A percentile compares a stretch with the other conserved stretches of the same genome.
These are phyloP conservation scores for Thalia dealbata DNA, from an alignment of 176 grass and related monocot genomes.

Conservation along the genomic window DNA sequence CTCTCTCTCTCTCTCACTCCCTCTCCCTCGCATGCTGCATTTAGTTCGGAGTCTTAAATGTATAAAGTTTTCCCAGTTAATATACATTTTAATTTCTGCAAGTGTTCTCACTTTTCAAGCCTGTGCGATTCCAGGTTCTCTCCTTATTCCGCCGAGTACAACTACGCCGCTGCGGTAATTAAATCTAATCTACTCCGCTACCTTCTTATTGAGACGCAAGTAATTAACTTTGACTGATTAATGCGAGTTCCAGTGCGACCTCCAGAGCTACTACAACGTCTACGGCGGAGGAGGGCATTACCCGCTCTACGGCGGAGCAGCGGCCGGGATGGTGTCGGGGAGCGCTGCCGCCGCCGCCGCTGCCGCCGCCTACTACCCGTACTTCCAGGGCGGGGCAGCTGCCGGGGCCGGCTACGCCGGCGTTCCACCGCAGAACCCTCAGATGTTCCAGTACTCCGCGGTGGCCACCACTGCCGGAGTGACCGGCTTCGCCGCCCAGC, in stretches of 20 bases:
- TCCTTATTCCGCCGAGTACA: constrained; percentile 19
- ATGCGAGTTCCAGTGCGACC: not conserved
- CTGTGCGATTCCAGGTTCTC: constrained; percentile 17
- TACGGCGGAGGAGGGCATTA: constrained; percentile 18
- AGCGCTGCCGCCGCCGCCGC: constrained; percentile 3
- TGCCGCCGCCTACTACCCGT: constrained; percentile 19
- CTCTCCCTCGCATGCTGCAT: constrained; percentile 4
- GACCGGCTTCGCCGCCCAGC: constrained; percentile 5
- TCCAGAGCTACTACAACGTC: constrained; percentile 22
- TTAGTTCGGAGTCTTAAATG: not conserved
- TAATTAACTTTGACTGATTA: not conserved
- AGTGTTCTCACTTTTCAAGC: not conserved
- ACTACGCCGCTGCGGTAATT: constrained; percentile 13
- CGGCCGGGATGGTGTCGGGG: not conserved
- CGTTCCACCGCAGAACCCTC: not conserved
- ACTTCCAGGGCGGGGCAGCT: constrained; percentile 12
- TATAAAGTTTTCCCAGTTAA: too few relatives aligned
- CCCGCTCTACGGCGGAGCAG: constrained; percentile 17
- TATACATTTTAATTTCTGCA: too few relatives aligned
- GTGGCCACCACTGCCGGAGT: constrained; percentile 5
- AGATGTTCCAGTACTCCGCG: constrained; percentile 15
- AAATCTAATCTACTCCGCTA: not conserved
- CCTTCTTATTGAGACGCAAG: too few relatives aligned
- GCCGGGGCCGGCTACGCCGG: not conserved
- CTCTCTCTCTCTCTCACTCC: not conserved